Base-by-base conservation (phyloP, 345 rosid species). In the Zanthoxylum bungeanum region DNA sequence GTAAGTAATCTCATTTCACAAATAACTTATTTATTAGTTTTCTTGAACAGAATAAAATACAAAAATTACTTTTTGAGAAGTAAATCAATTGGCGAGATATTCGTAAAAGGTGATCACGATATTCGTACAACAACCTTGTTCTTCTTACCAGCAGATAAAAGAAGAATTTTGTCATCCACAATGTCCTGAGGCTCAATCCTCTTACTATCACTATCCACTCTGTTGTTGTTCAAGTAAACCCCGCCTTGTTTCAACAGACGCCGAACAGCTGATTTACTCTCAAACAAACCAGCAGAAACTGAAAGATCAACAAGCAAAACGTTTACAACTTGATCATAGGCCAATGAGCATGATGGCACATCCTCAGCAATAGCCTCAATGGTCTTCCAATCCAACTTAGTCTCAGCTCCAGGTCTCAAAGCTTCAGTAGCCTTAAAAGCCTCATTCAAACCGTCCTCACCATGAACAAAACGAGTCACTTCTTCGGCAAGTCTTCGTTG, bases 201-300 rank as follows among this genome's bases (percentile, higher is more conserved):
- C 87, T 82, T 88, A 77, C 63, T 81, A 71, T 94, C 97, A 61
- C 73, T 77, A 74, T 88, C 93, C 27, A 90, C 92, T 83, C 97
- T 92, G 73, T 76, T 69, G 78, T 95, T 95, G 82, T 95, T 92
- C 89, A 95, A 84, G 80, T 95, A 92, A n/a, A 95, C 58, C 3
- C 99, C 98, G 7, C 99, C 98, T 85, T 95, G 99, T 85, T 86
- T 95, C 83, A 92, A 68, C 79, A 92, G 63, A 11, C 98, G 88
- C 27, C 96, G 83, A 0, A 91, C 97, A 60, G 97, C 93, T 5
- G 93, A 85, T 77, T 90, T 95, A 75, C 93, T 89, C 77, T 88
- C 96, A 37, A 95, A 76, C 88, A 95, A 81, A n/a, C 98, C 97
- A 11, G 93, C 75, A 27, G 88, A 85, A 64, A 95, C 93, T 0